Conservation (phyloP, 1,284 basidiomycete species). For the Leccinum pallidistipes region DNA sequence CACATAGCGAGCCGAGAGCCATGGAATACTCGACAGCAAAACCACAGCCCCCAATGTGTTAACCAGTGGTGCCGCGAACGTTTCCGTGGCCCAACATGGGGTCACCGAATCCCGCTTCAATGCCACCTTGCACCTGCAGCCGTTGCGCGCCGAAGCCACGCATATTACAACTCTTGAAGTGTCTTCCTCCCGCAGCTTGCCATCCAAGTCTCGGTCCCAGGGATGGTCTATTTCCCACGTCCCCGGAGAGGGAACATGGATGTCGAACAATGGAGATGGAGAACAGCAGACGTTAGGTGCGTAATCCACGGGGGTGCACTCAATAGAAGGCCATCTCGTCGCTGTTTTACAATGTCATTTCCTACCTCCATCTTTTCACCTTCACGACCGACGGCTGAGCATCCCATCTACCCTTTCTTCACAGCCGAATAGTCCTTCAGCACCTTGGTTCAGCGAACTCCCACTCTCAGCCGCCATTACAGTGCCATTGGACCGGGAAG, state of each 20-base stretch:
- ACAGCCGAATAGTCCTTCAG: slow-evolving; percentile 3
- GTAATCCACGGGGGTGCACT: slow-evolving; percentile 8
- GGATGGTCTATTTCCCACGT: not conserved
- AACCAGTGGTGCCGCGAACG: slow-evolving; percentile 8
- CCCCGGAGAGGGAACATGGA: not conserved
- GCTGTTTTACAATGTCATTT: slow-evolving; percentile 16
- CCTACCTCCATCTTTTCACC: slow-evolving; percentile 5
- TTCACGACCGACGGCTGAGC: slow-evolving; percentile 7
- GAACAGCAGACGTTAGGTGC: not conserved
- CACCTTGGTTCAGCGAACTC: slow-evolving; percentile 8
- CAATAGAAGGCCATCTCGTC: slow-evolving; percentile 24
- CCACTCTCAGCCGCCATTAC: slow-evolving; percentile 9
- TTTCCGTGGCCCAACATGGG: slow-evolving; percentile 7
- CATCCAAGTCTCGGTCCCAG: not conserved
- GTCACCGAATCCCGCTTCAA: not conserved
- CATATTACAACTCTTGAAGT: not conserved
- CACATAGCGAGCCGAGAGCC: slow-evolving; percentile 66
- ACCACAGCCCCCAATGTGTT: not conserved
- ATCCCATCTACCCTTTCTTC: slow-evolving; percentile 5
- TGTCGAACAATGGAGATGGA: not conserved
- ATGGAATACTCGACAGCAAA: slow-evolving; percentile 22
- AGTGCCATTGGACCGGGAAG: slow-evolving; percentile 54
- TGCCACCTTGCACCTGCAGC: not conserved
- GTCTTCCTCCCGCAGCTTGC: slow-evolving; percentile 1
- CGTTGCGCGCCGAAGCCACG: not conserved